phyloP scores from a whole-genome alignment of 306 rosid species.

The Quercus aquifolioides region DNA sequence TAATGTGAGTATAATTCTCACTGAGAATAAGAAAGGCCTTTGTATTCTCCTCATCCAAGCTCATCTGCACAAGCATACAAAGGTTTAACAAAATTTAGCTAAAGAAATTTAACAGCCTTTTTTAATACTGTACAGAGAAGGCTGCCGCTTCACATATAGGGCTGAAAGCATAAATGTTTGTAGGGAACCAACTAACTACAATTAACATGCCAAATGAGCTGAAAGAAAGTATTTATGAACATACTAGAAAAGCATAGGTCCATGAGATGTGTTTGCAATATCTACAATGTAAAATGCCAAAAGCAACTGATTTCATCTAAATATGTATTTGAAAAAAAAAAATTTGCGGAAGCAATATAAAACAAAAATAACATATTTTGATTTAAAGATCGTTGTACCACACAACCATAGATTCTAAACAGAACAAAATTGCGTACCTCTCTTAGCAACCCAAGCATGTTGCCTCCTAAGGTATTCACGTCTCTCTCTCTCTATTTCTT shows the following conservation, averaged over 20 bases:
- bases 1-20: conserved; percentile 64
- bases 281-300: no score
- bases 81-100: not conserved
- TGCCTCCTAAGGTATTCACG: no score
- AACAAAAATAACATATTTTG: no score
- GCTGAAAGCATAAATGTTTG: not conserved
- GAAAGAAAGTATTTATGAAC: not conserved
- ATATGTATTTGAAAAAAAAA: no score
- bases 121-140: not conserved
- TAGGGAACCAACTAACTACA: not conserved
- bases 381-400: no score
- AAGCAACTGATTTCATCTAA: no score
- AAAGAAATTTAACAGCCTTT: not conserved
- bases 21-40: conserved; percentile 81
- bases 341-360: no score
- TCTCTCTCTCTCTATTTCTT: no score
- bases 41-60: conserved; percentile 57
- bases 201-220: not conserved
- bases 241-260: not conserved
- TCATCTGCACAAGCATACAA: conserved; percentile 47
- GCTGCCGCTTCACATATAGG: not conserved
- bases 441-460: no score
- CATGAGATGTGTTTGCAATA: no score
- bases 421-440: no score
- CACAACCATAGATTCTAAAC: no score